Evolutionary conservation across 2,329 filamentous ascomycete species (phyloP).

Genomic region (Scedosporium apiospermum): DNA sequence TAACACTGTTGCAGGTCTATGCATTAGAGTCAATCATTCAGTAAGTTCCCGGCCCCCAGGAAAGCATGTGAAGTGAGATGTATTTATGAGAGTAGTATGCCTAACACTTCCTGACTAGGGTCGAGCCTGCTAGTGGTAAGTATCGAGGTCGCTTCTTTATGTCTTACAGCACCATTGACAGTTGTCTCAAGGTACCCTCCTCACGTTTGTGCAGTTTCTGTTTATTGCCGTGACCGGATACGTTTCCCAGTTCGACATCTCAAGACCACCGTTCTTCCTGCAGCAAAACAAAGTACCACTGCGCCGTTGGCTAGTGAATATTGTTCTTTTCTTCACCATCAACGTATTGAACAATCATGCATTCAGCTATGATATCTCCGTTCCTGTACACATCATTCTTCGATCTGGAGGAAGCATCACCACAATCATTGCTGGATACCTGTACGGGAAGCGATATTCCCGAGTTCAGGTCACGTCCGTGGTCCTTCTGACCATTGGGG

Average conservation of each 20-base stretch:
- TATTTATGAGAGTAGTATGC: background rate
- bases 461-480: conserved; percentile 74
- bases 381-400: conserved; percentile 93
- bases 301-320: conserved; percentile 78
- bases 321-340: conserved; percentile 82
- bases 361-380: conserved; percentile 92
- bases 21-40: conserved; percentile 91
- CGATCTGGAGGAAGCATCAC: conserved; percentile 92
- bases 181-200: conserved; percentile 55
- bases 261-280: conserved; percentile 61
- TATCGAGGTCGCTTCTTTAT: no score
- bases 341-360: conserved; percentile 97
- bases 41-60: conserved; percentile 40
- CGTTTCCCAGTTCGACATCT: conserved; percentile 62
- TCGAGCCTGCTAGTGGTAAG: conserved; percentile 74
- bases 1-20: conserved; percentile 59
- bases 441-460: conserved; percentile 80
- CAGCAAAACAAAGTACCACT: conserved; percentile 73
- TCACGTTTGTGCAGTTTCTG: conserved; percentile 83
- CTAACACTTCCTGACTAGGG: conserved; percentile 34
- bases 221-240: conserved; percentile 74
- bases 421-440: conserved; percentile 81
- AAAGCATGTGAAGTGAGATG: conserved; percentile 9
- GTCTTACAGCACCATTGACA: conserved; percentile 10
- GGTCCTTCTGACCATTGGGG: conserved; percentile 71